Conservation (phyloP, 1,284 basidiomycete genomes). For the Cystobasidiaceae sp. region DNA sequence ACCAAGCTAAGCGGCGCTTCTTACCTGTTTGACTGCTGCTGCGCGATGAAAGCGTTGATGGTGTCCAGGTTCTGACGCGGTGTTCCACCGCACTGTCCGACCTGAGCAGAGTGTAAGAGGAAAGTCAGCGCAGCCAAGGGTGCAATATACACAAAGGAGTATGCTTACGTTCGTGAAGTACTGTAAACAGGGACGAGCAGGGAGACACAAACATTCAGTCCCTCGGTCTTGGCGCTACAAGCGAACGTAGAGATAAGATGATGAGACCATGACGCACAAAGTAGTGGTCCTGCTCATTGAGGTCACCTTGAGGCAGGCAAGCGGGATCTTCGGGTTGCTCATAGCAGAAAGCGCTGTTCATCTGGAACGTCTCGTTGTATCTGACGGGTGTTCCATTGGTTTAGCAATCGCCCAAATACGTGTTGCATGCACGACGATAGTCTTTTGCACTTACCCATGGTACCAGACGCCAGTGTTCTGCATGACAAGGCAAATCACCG, state of each 20-base stretch:
- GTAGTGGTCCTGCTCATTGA: constrained; percentile 9
- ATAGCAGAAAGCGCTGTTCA: constrained; percentile 22
- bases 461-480: constrained; percentile 12
- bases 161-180: constrained; percentile 13
- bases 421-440: no score
- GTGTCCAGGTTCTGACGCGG: not conserved
- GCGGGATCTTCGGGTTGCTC: constrained; percentile 13
- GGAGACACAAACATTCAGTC: not conserved
- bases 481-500: not conserved
- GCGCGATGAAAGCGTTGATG: constrained; percentile 4
- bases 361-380: constrained; percentile 13
- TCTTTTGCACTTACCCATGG: not conserved
- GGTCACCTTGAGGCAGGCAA: constrained; percentile 7
- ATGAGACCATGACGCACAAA: not conserved
- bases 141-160: no score
- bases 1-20: no score
- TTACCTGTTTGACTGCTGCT: constrained; percentile 1
- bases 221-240: not conserved
- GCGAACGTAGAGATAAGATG: no score
- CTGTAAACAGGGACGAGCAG: not conserved
- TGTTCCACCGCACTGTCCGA: constrained; percentile 26
- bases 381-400: not conserved
- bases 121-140: no score
- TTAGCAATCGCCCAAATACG: no score
- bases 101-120: constrained; percentile 14